Evolutionary conservation across 2,329 filamentous ascomycete genomes (phyloP).

Genomic region (Clonostachys solani): DNA sequence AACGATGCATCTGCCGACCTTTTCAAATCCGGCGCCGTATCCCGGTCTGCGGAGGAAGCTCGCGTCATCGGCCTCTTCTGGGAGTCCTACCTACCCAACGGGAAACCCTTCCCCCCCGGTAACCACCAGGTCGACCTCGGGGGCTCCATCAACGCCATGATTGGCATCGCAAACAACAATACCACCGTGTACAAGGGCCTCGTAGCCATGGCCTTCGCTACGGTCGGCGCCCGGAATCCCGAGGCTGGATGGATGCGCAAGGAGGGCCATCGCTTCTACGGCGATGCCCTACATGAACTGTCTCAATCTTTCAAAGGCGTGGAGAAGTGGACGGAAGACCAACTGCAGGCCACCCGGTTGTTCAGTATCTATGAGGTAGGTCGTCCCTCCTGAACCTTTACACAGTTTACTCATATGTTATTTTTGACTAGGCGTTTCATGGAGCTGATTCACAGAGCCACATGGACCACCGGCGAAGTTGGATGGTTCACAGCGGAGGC

Average conservation of each 20-base stretch:
- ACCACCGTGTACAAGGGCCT: not conserved
- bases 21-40: not conserved
- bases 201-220: constrained; percentile 1
- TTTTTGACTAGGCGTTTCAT: not conserved
- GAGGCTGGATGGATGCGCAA: not conserved
- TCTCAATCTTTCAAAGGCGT: not conserved
- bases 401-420: not conserved
- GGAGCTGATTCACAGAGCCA: not conserved
- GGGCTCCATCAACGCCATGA: not conserved
- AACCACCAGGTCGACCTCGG: not conserved
- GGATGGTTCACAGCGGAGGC: constrained; percentile 1
- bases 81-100: constrained; percentile 8
- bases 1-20: not conserved
- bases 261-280: constrained; percentile 1
- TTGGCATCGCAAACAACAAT: not conserved
- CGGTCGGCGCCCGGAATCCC: not conserved
- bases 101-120: not conserved
- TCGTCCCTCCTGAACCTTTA: not conserved
- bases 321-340: not conserved
- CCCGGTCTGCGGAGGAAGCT: not conserved
- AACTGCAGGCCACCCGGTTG: constrained; percentile 1
- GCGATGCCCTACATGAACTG: constrained; percentile 1
- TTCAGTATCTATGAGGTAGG: constrained; percentile 3
- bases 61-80: constrained; percentile 1
- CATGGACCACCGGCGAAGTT: not conserved